phyloP scores from a whole-genome alignment of 495 filamentous ascomycete species.

The Cercophora scortea region DNA sequence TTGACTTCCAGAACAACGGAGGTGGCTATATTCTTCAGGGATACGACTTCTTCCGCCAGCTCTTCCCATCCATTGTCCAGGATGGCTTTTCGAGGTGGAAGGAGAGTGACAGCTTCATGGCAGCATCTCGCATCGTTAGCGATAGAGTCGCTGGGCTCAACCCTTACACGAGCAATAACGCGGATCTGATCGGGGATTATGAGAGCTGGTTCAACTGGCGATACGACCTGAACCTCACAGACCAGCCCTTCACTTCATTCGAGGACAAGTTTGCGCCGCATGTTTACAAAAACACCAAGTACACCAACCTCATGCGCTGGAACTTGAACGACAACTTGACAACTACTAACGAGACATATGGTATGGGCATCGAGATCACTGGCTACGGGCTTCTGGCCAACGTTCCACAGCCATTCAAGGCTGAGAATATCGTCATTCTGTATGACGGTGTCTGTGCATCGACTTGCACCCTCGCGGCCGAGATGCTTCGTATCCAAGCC shows the following conservation, averaged over 20 bases:
- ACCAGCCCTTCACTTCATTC: constrained; percentile 26
- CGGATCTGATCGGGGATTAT: constrained; percentile 16
- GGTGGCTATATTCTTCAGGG: constrained; percentile 42
- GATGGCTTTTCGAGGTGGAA: constrained; percentile 18
- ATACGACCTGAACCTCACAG: constrained; percentile 27
- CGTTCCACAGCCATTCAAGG: constrained; percentile 33
- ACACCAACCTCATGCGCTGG: constrained; percentile 33
- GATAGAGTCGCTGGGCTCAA: constrained; percentile 21
- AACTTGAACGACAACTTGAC: constrained; percentile 29
- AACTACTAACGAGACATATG: constrained; percentile 30
- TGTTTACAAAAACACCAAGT: constrained; percentile 20
- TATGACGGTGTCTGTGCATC: constrained; percentile 53
- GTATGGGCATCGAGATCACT: constrained; percentile 33
- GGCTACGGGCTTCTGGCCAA: constrained; percentile 33
- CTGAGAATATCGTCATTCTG: constrained; percentile 14
- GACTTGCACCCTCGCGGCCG: constrained; percentile 51
- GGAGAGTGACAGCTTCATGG: constrained; percentile 22
- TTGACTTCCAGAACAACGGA: constrained; percentile 46
- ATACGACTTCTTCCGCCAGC: constrained; percentile 31
- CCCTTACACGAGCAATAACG: constrained; percentile 16
- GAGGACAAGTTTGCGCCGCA: constrained; percentile 30
- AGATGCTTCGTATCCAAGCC: constrained; percentile 46
- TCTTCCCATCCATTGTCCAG: constrained; percentile 19
- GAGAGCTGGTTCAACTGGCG: constrained; percentile 30
- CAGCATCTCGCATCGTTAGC: constrained; percentile 22